These are phyloP conservation scores for Wickerhamomyces sp. DNA, from an alignment of 1,139 yeast species.

Conservation along the genomic window DNA sequence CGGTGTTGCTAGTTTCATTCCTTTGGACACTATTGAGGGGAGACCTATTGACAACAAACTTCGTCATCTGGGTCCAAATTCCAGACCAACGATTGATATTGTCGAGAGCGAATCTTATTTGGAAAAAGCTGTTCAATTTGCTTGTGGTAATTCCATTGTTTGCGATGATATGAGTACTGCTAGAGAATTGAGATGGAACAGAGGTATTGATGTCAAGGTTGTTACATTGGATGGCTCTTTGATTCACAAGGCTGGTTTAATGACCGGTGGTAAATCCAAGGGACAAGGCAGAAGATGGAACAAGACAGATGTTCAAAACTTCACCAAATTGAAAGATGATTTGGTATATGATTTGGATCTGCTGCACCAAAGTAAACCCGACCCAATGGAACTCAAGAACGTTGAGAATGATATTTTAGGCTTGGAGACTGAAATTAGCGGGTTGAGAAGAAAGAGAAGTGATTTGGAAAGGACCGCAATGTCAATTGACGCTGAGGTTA, in stretches of 20 bases:
- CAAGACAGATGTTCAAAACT: slow-evolving; percentile 58
- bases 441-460: slow-evolving; percentile 44
- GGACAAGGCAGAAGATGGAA: slow-evolving; percentile 57
- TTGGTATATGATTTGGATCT: slow-evolving; percentile 48
- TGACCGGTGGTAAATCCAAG: slow-evolving; percentile 78
- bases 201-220: slow-evolving; percentile 54
- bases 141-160: slow-evolving; percentile 77
- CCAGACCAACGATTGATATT: slow-evolving; percentile 67
- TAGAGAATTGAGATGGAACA: slow-evolving; percentile 65
- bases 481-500: slow-evolving; percentile 53
- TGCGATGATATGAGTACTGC: slow-evolving; percentile 72
- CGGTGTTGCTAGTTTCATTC: slow-evolving; percentile 85
- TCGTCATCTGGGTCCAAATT: slow-evolving; percentile 50
- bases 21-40: slow-evolving; percentile 73
- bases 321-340: slow-evolving; percentile 58
- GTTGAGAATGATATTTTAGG: slow-evolving; percentile 52
- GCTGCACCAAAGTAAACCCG: slow-evolving; percentile 44
- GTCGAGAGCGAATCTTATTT: slow-evolving; percentile 63
- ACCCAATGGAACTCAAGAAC: slow-evolving; percentile 53
- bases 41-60: slow-evolving; percentile 50
- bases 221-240: slow-evolving; percentile 84
- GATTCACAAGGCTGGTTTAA: slow-evolving; percentile 79
- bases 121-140: slow-evolving; percentile 77
- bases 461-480: slow-evolving; percentile 46
- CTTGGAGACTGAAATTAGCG: slow-evolving; percentile 46